phyloP scores from a whole-genome alignment of 495 filamentous ascomycete genomes.

The Chaetomium cochliodes region DNA sequence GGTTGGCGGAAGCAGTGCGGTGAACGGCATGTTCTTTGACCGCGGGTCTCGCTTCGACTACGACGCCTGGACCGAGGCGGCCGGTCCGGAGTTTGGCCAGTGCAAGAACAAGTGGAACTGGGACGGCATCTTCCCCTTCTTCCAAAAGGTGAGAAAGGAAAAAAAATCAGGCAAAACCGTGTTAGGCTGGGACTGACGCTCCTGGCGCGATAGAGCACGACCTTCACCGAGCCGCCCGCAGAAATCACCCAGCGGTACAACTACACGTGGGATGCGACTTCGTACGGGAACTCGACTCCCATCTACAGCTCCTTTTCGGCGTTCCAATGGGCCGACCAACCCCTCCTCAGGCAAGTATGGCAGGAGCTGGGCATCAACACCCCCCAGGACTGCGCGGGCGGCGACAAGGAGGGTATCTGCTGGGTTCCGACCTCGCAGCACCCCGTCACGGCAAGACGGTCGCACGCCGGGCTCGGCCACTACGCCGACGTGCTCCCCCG shows the following conservation, averaged over 20 bases:
- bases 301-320: constrained; percentile 28
- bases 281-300: constrained; percentile 27
- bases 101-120: constrained; percentile 34
- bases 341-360: constrained; percentile 16
- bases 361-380: constrained; percentile 24
- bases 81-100: constrained; percentile 35
- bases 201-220: constrained; percentile 21
- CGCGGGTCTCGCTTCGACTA: constrained; percentile 43
- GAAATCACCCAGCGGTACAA: constrained; percentile 21
- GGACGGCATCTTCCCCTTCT: constrained; percentile 43
- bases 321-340: constrained; percentile 31
- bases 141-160: constrained; percentile 37
- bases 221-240: constrained; percentile 29
- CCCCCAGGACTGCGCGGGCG: constrained; percentile 28
- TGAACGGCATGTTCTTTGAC: constrained; percentile 47
- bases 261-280: constrained; percentile 30
- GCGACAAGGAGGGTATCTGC: constrained; percentile 33
- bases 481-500: constrained; percentile 34
- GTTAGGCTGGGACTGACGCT: not conserved
- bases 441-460: constrained; percentile 37
- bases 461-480: constrained; percentile 43
- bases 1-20: constrained; percentile 46
- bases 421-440: constrained; percentile 33
- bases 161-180: not conserved
- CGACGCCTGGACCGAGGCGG: constrained; percentile 53